Evolutionary conservation across 305 asterid genomes (phyloP).

Genomic region (Fraxinus sp.): DNA sequence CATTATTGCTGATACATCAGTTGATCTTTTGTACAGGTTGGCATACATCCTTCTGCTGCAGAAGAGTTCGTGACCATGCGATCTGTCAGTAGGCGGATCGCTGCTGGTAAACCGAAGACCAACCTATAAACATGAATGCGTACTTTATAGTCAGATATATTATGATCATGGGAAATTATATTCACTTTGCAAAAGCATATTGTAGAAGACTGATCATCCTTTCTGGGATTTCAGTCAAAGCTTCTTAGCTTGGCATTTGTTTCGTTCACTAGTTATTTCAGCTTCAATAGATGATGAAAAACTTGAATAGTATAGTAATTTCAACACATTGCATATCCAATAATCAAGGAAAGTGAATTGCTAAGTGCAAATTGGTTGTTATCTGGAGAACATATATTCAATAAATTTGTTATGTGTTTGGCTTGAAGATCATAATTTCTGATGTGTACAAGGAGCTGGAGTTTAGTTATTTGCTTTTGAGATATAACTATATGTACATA

Average conservation of each 20-base stretch:
- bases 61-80: constrained; percentile 99
- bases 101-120: constrained; percentile 65
- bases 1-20: constrained; percentile 1
- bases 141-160: not conserved
- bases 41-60: constrained; percentile 97
- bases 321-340: not conserved
- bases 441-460: not conserved
- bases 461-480: not conserved
- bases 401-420: not conserved
- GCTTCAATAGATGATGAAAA: not conserved
- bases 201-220: not conserved
- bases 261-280: not conserved
- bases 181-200: not conserved
- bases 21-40: constrained; percentile 49
- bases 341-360: not conserved
- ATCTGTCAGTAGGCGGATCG: constrained; percentile 58
- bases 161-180: not conserved
- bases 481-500: not conserved
- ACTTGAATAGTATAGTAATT: not conserved
- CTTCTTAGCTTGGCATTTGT: not conserved
- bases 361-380: not conserved
- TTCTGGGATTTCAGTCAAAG: not conserved
- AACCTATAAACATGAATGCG: constrained; percentile 38
- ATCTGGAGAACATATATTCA: not conserved
- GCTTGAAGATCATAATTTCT: not conserved